Evolutionary conservation across 2,329 filamentous ascomycete genomes (phyloP).

Genomic region (Pezicula rhizophila): DNA sequence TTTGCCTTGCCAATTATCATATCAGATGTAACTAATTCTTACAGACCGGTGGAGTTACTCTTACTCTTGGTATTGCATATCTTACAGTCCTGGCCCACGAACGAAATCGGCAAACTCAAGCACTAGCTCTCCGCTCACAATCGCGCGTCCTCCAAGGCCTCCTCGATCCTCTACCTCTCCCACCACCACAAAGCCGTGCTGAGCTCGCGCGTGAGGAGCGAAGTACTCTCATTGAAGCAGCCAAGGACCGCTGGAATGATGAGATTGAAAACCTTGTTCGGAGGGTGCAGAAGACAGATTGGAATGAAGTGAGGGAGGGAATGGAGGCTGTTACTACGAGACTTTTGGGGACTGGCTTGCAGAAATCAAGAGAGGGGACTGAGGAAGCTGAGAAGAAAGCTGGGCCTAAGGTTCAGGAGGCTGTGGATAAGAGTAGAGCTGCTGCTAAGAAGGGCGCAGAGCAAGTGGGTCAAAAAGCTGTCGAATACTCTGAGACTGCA

Average conservation of each 20-base stretch:
- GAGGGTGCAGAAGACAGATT: conserved; percentile 61
- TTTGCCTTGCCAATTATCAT: background rate
- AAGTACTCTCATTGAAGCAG: conserved; percentile 54
- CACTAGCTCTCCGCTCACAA: conserved; percentile 50
- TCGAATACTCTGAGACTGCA: conserved; percentile 15
- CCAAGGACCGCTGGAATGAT: conserved; percentile 74
- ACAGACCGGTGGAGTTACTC: conserved; percentile 68
- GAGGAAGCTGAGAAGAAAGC: conserved; percentile 25
- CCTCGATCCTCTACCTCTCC: conserved; percentile 41
- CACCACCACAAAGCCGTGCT: conserved; percentile 43
- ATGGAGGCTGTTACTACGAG: conserved; percentile 43
- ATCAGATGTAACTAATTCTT: conserved; percentile 9
- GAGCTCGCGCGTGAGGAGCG: conserved; percentile 46
- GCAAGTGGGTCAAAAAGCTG: conserved; percentile 17
- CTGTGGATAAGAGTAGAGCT: conserved; percentile 32
- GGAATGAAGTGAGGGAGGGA: conserved; percentile 54
- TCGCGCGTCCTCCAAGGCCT: conserved; percentile 47
- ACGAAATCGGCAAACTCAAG: conserved; percentile 56
- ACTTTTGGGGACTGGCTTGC: conserved; percentile 29
- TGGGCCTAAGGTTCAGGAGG: conserved; percentile 29
- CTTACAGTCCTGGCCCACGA: conserved; percentile 65
- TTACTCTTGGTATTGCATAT: conserved; percentile 69
- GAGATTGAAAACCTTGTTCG: conserved; percentile 63
- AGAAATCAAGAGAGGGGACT: conserved; percentile 24
- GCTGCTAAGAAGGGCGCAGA: conserved; percentile 22